Evolutionary conservation across 768 basidiomycete species (phyloP), one percentile per base, ranked within the genome.

Genomic region (Xerocomus potaroensis): DNA sequence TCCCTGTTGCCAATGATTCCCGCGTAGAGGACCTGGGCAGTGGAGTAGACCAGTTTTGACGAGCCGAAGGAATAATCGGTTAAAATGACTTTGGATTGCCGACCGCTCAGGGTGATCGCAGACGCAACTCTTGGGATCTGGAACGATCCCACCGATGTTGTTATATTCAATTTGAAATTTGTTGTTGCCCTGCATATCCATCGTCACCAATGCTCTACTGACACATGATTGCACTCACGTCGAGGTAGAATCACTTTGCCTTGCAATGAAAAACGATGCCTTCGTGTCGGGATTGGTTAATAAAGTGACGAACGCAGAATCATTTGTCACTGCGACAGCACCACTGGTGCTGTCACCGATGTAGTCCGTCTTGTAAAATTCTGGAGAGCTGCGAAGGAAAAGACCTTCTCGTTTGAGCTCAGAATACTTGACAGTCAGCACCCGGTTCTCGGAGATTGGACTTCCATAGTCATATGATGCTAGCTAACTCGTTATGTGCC

Each of bases 401-500:
- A 90, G 62, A 15, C 78, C 83, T 58, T 91, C 80, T 16, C 81
- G 75, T 62, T 91, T 92, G 41, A 92, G 70, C 56, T 92, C 90
- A 46, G 80, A 73, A 63, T 75, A 87, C 62, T 92, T 92, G 5
- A 73, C 62, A 0, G 79, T 79, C 33, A 91, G 59, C 14, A 75
- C 75, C 19, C 90, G 76, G 19, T 75, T 76, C 68, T 92, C 90
- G 16, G 78, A 68, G 42, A 88, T 78, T 21, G 83, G 67, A 34
- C 81, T 74, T 16, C 88, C 89, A 47, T 92, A 92, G 65, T 92
- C 90, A 45, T 92, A 92, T 21, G 86, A 88, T 3, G 77, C 62
- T 64, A 15, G 24, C 16, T 7, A 42, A 31, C 4, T 8, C 8
- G 34, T 49, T 48, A 51, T 37, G 15, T 16, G 8, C 41, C 14